Evolutionary conservation across 179 eudicot species (phyloP), one percentile per base, ranked within the genome.

Genomic region (Camellia oleifera): DNA sequence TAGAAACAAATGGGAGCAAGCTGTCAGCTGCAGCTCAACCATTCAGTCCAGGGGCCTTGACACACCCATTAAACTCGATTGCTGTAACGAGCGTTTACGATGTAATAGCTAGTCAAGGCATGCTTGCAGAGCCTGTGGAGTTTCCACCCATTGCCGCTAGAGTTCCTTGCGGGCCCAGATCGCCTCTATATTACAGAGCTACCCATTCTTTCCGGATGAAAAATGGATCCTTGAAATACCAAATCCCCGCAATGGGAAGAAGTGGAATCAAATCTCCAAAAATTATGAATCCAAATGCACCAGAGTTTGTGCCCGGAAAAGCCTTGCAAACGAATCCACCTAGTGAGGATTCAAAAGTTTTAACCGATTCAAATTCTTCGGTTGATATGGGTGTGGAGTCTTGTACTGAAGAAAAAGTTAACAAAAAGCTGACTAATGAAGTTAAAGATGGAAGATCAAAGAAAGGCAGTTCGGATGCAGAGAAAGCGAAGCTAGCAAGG

Each of bases 121-220:
- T 86, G 86, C 82, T 89, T 66, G 80, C 85, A 70, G 93, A 93
- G 74, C 91, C 97, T 7, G 82, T 88, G 7, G 94, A 88, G 72
- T 92, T 94, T 84, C 98, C 99, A 42, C 94, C 99, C 8, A 87
- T 96, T 69, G 85, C 94, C 76, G 93, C 98, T 54, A 84, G 94
- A 77, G 97, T 96, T 58, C 95, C 98, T n/a, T 94, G 95, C 80
- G 99, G 99, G 58, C 98, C 99, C 17, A 84, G 97, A 70, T 97
- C 98, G 40, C 90, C 97, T 58, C 81, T 97, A 79, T 97, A 90
- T 77, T 91, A 94, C 76, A 80, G 90, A 78, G 81, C 86, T 4
- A 87, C 83, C 80, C 93, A 87, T 50, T 79, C 89, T 45, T 81
- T 88, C 69, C 88, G 86, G 45, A 81, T 85, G 74, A 91, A 90